Percentiles rank a stretch among this genome's conserved stretches.
Conservation (phyloP, 306 rosid species). For the Phaseolus lunatus region DNA sequence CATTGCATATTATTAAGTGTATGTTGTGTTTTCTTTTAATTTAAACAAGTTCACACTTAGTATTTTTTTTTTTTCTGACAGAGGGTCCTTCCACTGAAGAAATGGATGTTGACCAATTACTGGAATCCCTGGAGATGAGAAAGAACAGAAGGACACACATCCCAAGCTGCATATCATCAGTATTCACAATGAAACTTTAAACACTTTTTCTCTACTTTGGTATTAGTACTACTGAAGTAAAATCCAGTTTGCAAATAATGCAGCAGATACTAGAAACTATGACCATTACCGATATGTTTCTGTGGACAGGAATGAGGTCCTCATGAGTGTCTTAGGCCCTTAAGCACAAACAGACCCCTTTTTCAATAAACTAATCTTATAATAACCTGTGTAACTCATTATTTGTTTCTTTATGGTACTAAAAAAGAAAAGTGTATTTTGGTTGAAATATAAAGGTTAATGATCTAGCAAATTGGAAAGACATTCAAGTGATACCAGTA, state of each 20-base stretch:
- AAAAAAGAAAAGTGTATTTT: neutral
- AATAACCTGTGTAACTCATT: neutral
- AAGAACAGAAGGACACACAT: slow-evolving; percentile 49
- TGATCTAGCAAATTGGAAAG: slow-evolving; percentile 20
- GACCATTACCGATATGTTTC: neutral
- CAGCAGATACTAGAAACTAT: neutral
- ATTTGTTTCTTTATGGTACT: neutral
- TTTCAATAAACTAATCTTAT: neutral
- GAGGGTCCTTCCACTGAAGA: slow-evolving; percentile 64
- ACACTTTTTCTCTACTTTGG: neutral
- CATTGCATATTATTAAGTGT: slow-evolving; percentile 31
- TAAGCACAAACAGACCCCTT: neutral
- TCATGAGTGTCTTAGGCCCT: neutral
- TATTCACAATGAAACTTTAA: slow-evolving; percentile 45
- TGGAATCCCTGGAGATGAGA: slow-evolving; percentile 60
- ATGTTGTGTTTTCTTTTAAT: slow-evolving; percentile 31
- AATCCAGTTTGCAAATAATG: neutral
- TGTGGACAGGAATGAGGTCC: slow-evolving; percentile 6
- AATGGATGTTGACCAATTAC: slow-evolving; percentile 61
- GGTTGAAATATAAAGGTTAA: neutral
- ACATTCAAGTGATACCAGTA: neutral
- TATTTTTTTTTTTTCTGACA: slow-evolving; percentile 54
- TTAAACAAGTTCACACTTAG: slow-evolving; percentile 45
- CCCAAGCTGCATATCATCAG: slow-evolving; percentile 74
- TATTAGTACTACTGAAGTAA: slow-evolving; percentile 24